phyloP scores from a whole-genome alignment of 2,329 filamentous ascomycete species.

The Cladophialophora psammophila region DNA sequence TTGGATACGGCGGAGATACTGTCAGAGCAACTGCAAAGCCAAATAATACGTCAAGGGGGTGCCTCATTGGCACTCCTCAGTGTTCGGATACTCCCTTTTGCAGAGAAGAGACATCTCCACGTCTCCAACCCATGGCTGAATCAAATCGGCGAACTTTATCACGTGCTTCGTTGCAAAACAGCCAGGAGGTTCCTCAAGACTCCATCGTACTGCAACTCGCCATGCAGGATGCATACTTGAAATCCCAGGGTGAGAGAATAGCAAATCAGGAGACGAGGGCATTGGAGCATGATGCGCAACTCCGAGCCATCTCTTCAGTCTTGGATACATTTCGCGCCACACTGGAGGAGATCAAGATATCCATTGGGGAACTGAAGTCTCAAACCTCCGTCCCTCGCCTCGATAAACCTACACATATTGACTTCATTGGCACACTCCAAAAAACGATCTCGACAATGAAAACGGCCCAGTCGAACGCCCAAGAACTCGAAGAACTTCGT shows the following conservation, averaged over 20 bases:
- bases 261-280: conserved; percentile 24
- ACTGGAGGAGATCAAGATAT: conserved; percentile 30
- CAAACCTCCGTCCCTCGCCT: not conserved
- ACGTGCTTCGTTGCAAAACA: conserved; percentile 1
- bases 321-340: conserved; percentile 31
- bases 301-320: conserved; percentile 29
- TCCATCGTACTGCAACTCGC: conserved; percentile 3
- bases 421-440: conserved; percentile 21
- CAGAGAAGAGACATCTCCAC: conserved; percentile 15
- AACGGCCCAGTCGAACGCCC: conserved; percentile 21
- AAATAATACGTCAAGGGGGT: conserved; percentile 21
- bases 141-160: conserved; percentile 14
- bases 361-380: conserved; percentile 30
- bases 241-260: conserved; percentile 21
- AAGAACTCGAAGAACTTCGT: conserved; percentile 33
- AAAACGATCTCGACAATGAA: conserved; percentile 23
- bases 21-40: conserved; percentile 15
- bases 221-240: conserved; percentile 11
- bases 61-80: conserved; percentile 18
- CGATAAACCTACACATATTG: not conserved
- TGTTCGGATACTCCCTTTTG: conserved; percentile 25
- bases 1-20: conserved; percentile 26
- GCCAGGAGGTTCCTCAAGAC: not conserved
- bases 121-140: conserved; percentile 10
- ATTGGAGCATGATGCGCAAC: conserved; percentile 32